Evolutionary conservation across 176 grass and related monocot species (phyloP).

Genomic region (Carex pumila): DNA sequence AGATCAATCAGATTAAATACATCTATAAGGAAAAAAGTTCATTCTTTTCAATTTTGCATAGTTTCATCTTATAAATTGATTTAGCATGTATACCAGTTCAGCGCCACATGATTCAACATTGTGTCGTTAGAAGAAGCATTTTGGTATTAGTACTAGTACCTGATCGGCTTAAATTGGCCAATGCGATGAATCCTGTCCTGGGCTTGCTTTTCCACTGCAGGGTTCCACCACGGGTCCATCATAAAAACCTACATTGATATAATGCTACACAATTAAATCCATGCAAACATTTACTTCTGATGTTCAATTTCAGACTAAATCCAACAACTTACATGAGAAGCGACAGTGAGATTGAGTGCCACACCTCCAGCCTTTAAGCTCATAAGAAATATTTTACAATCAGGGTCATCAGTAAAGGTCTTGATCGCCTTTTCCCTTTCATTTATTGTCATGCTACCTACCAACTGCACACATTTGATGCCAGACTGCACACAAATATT

Average conservation of each 20-base stretch:
- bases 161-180: slow-evolving; percentile 97
- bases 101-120: background rate
- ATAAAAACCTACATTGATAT: slow-evolving; percentile 73
- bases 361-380: slow-evolving; percentile 97
- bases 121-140: background rate
- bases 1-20: background rate
- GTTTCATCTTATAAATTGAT: background rate
- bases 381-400: slow-evolving; percentile 90
- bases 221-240: slow-evolving; percentile 99
- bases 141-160: slow-evolving; percentile 28
- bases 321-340: slow-evolving; percentile 65
- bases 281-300: background rate
- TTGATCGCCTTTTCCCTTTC: slow-evolving; percentile 90
- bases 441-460: slow-evolving; percentile 67
- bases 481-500: slow-evolving; percentile 51
- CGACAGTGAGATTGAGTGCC: slow-evolving; percentile 85
- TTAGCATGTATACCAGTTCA: background rate
- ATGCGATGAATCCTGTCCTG: slow-evolving; percentile 95
- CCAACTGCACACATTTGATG: slow-evolving; percentile 74
- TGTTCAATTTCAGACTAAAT: background rate
- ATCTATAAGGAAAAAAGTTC: background rate
- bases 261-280: background rate
- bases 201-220: slow-evolving; percentile 76
- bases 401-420: slow-evolving; percentile 59
- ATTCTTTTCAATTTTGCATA: background rate